Base-by-base conservation (phyloP, 768 basidiomycete species). In the Russula lepida region DNA sequence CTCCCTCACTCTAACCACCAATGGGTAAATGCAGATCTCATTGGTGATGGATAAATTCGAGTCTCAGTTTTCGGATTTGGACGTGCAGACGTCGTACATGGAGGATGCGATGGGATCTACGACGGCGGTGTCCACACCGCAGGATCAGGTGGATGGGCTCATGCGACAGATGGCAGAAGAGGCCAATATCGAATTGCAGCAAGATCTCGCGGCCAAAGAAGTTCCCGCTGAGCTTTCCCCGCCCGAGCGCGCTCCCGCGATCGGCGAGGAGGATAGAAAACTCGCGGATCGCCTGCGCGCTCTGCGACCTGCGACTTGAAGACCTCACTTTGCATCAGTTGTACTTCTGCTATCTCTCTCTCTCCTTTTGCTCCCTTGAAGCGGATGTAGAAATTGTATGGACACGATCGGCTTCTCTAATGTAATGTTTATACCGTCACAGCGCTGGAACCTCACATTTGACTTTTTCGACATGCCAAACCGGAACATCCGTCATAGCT, bases 41-140 rank as follows among this genome's bases (percentile, higher is more conserved):
- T 74, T 92, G 57, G 92, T 99, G 35, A 98, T 99, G 97, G 97
- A 98, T 77, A 98, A 94, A 76, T 99, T 99, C 74, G 97, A 99
- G 73, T 66, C 85, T 6, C 95, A 98, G 67, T 98, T 98, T 76
- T 79, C 92, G 39, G 97, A 98, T 72, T 83, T 99, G 21, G 97
- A 98, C 71, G 97, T 99, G 7, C 95, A 98, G 73, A 95, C 97
- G 19, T 89, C 86, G 6, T 95, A 95, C 75, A 95, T 99, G 93
- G 97, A 98, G 70, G 91, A 93, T 61, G 87, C 94, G 41, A 98
- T 99, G 88, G 85, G 86, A 11, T 83, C 88, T 57, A 92, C 95
- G 25, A 95, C 92, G 2, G 97, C 95, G 21, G 82, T 89, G 43
- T 86, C 92, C 13, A 95, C 92, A 6, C 97, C 97, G 1, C 93